Conservation (phyloP, 176 grass and related monocot genomes). For the Oryza glaberrima region DNA sequence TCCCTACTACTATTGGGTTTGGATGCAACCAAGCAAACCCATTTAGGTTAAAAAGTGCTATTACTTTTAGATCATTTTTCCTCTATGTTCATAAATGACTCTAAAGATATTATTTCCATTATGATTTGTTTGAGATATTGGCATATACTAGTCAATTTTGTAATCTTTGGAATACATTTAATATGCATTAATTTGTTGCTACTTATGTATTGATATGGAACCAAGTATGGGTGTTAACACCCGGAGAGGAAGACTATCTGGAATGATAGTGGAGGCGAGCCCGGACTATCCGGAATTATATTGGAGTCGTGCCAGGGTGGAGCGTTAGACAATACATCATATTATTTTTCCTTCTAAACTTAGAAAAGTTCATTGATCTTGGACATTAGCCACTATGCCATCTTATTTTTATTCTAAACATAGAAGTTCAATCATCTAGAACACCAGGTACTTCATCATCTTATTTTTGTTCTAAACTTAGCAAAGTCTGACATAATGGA, state of each 20-base stretch:
- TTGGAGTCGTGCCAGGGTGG: neutral
- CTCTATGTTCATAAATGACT: neutral
- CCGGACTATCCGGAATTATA: too few relatives aligned
- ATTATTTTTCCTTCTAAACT: neutral
- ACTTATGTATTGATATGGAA: neutral
- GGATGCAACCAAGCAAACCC: neutral
- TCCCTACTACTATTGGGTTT: neutral
- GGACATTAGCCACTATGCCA: neutral
- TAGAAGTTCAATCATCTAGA: neutral
- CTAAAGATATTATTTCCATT: neutral
- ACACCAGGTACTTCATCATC: neutral
- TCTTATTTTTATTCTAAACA: neutral
- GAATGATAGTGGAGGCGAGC: too few relatives aligned
- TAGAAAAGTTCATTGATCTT: neutral
- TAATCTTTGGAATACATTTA: slow-evolving; percentile 29
- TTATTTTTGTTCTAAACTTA: neutral
- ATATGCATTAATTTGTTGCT: neutral
- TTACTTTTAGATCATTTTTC: neutral
- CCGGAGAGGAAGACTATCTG: too few relatives aligned
- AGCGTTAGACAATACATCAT: neutral
- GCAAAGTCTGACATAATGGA: neutral
- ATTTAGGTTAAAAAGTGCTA: neutral
- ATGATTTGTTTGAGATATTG: neutral
- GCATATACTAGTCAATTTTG: neutral
- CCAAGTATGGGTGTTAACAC: neutral